phyloP scores from a whole-genome alignment of 352 stramenopile species.

The Phytophthora sp. region DNA sequence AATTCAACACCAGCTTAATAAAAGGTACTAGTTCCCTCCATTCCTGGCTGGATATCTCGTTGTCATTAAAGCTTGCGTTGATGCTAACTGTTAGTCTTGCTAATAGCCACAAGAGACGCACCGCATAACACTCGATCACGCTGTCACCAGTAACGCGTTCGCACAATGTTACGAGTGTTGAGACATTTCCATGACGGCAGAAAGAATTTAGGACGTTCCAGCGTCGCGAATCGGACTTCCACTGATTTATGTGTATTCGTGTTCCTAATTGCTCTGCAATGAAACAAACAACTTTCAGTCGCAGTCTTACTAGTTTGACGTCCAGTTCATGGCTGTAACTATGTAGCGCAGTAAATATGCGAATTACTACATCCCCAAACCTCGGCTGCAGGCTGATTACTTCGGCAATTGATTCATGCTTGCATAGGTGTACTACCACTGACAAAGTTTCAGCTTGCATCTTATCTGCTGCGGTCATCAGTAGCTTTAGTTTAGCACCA shows the following conservation, averaged over 20 bases:
- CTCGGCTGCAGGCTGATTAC: conserved; percentile 10
- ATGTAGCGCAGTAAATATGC: conserved; percentile 8
- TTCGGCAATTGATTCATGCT: conserved; percentile 2
- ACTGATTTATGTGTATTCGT: background rate
- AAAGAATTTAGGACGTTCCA: background rate
- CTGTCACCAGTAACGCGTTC: no score
- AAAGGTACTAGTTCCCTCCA: conserved; percentile 11
- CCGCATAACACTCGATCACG: no score
- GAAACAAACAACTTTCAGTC: conserved; percentile 22
- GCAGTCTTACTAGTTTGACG: background rate
- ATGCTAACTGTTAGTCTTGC: no score
- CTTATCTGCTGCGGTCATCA: background rate
- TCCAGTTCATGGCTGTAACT: background rate
- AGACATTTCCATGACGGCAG: background rate
- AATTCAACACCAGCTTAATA: background rate
- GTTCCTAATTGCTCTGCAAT: conserved; percentile 16
- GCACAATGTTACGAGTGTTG: conserved; percentile 8
- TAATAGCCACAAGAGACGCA: conserved; percentile 15
- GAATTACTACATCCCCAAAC: background rate
- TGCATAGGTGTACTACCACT: background rate
- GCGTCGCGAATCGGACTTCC: background rate
- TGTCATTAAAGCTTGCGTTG: no score
- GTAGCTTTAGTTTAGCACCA: background rate
- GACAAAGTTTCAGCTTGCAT: background rate
- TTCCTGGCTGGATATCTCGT: conserved; percentile 3